These are phyloP conservation scores for Pelargonium cotyledonis DNA, from an alignment of 441 rosid species.

Conservation along the genomic window DNA sequence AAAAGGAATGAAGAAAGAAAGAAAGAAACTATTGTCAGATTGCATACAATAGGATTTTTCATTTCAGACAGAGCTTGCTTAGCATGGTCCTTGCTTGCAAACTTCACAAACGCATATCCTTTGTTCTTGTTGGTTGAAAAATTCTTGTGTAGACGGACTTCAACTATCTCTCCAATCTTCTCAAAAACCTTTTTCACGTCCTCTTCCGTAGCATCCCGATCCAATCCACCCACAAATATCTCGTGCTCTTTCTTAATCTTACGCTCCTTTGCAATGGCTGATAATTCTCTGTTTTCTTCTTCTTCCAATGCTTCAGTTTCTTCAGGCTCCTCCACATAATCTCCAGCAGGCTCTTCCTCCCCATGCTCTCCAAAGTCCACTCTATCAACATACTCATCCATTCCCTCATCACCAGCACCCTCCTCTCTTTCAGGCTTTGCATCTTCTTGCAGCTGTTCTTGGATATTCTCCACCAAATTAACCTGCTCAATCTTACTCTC, in stretches of 20 bases:
- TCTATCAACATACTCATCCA: constrained; percentile 53
- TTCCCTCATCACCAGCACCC: constrained; percentile 36
- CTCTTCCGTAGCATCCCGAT: constrained; percentile 50
- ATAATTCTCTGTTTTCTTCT: constrained; percentile 46
- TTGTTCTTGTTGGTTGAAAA: constrained; percentile 39
- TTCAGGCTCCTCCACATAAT: constrained; percentile 51
- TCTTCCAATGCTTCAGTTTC: constrained; percentile 42
- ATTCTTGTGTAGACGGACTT: constrained; percentile 45
- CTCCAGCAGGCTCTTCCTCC: constrained; percentile 44
- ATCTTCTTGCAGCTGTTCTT: constrained; percentile 24
- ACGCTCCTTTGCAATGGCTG: constrained; percentile 42
- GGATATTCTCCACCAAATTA: constrained; percentile 16
- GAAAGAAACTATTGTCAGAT: constrained; percentile 9
- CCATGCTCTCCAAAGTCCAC: constrained; percentile 53
- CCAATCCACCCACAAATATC: constrained; percentile 62
- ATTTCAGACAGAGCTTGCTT: constrained; percentile 51
- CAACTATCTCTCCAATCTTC: constrained; percentile 53
- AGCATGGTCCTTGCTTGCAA: constrained; percentile 50
- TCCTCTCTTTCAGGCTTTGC: constrained; percentile 26
- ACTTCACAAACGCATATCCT: constrained; percentile 63
- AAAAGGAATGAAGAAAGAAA: not conserved
- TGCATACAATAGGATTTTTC: constrained; percentile 57
- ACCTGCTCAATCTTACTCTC: constrained; percentile 16
- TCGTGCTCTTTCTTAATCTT: constrained; percentile 56
- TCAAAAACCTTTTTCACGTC: constrained; percentile 51